Base-by-base conservation (phyloP, 2,329 filamentous ascomycete species). In the Ophiostoma pallidulum region DNA sequence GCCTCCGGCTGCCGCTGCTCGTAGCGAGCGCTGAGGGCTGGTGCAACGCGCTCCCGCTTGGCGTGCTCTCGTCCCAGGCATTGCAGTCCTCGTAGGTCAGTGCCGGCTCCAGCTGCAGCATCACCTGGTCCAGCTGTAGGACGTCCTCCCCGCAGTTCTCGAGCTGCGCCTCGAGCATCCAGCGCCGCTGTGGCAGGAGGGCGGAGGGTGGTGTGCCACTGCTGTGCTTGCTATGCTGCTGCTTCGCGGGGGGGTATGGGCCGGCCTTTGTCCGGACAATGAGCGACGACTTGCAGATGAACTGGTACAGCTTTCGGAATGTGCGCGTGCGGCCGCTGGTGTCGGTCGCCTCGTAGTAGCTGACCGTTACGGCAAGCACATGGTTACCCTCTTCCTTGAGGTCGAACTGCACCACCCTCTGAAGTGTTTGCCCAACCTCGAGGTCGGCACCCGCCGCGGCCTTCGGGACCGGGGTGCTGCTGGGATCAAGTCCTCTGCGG, bases 271-370 rank as follows among this genome's bases (percentile, higher is more conserved):
- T 96, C 53, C 91, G 75, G 50, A 98, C 91, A 53, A 90, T 87
- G 56, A 98, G 71, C 51, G 89, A 85, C 33, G 87, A 80, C 69
- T 94, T 91, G 61, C 90, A 92, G 47, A 94, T 82, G 61, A 98
- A 98, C 64, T 97, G 92, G 64, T 97, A 98, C 51, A 98, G 69
- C 68, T 97, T 97, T 55, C 91, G 74, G 62, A 97, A 97, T 9
- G 88, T 94, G 51, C 92, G 74, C 32, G 86, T 83, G 42, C 87
- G 77, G 3, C 79, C 79, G 54, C 74, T 77, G 16, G 76, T 80
- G 57, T 84, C 71, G n/a, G 75, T 77, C 0, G 86, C 89, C 66
- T 97, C 91, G 47, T 89, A 94, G 66, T 97, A 97, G 55, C 84
- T 91, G 51, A 97, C 86, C 46, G 88, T 96, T 51, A 97, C 90